Evolutionary conservation across 148 eudicot species (phyloP).

Genomic region (Fagopyrum homotropicum): DNA sequence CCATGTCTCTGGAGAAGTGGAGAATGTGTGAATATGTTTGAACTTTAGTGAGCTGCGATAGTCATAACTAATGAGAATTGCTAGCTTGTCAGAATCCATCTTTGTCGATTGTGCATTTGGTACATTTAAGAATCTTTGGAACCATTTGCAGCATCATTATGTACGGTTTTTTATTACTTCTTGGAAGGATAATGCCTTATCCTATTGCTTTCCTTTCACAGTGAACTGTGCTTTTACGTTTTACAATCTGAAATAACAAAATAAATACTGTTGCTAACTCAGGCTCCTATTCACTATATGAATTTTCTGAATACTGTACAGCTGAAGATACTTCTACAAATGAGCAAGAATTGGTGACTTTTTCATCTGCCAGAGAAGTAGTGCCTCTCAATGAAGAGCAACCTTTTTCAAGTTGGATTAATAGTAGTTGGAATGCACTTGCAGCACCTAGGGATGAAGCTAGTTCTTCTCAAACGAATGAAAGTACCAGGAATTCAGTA

Average conservation of each 20-base stretch:
- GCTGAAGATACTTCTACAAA: slow-evolving; percentile 18
- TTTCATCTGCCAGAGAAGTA: slow-evolving; percentile 31
- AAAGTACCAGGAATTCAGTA: slow-evolving; percentile 28
- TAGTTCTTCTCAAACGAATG: slow-evolving; percentile 22
- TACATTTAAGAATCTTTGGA: neutral
- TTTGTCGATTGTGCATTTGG: neutral
- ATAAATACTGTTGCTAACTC: neutral
- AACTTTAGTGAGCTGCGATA: neutral
- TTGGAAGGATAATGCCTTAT: neutral
- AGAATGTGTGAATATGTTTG: neutral
- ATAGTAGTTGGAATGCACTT: slow-evolving; percentile 5
- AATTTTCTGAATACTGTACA: slow-evolving; percentile 7
- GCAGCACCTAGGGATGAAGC: slow-evolving; percentile 18
- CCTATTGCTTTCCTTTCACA: neutral
- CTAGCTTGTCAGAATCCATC: neutral
- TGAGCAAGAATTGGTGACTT: slow-evolving; percentile 48
- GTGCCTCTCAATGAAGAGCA: slow-evolving; percentile 20
- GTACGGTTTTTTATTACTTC: neutral
- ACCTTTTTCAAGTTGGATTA: slow-evolving; percentile 26
- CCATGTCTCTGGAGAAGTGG: neutral
- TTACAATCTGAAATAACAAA: neutral
- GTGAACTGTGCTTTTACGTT: neutral
- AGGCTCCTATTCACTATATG: neutral
- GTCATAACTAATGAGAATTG: neutral
- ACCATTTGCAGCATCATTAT: neutral